Evolutionary conservation across 1,139 yeast genomes (phyloP).

Genomic region (Groenewaldozyma sp.): DNA sequence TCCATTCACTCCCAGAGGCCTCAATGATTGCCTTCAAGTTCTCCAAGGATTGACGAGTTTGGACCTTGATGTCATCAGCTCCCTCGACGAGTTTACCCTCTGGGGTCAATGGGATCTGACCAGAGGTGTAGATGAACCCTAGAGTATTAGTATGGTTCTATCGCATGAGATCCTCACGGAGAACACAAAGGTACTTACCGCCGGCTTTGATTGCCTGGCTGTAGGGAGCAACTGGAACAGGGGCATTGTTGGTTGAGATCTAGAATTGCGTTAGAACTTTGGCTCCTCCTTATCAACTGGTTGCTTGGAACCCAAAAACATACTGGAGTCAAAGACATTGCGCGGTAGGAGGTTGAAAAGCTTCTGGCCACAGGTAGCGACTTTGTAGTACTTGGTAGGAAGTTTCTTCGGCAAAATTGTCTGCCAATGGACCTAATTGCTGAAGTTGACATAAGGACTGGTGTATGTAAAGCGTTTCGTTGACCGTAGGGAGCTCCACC

Average conservation of each 20-base stretch:
- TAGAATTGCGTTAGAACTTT: conserved; percentile 6
- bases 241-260: conserved; percentile 58
- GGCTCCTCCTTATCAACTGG: too few relatives aligned
- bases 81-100: conserved; percentile 67
- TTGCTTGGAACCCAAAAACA: too few relatives aligned
- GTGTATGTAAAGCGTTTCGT: too few relatives aligned
- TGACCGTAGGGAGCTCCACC: too few relatives aligned
- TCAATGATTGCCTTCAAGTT: conserved; percentile 69
- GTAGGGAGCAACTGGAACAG: conserved; percentile 93
- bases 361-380: not conserved
- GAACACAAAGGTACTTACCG: conserved; percentile 12
- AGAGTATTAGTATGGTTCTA: not conserved
- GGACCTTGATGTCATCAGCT: conserved; percentile 52
- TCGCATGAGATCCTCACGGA: not conserved
- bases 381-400: too few relatives aligned
- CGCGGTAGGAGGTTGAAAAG: conserved; percentile 2
- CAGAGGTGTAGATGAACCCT: conserved; percentile 84
- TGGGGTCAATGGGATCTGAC: conserved; percentile 87
- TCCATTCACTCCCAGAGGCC: conserved; percentile 74
- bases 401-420: too few relatives aligned
- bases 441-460: too few relatives aligned
- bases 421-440: too few relatives aligned
- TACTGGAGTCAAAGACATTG: conserved; percentile 6
- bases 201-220: conserved; percentile 82
- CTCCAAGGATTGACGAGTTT: conserved; percentile 76